A percentile compares a stretch with the other conserved stretches of the same genome.
phyloP scores from a whole-genome alignment of 352 stramenopile genomes.

The Globisporangium orthogonon region DNA sequence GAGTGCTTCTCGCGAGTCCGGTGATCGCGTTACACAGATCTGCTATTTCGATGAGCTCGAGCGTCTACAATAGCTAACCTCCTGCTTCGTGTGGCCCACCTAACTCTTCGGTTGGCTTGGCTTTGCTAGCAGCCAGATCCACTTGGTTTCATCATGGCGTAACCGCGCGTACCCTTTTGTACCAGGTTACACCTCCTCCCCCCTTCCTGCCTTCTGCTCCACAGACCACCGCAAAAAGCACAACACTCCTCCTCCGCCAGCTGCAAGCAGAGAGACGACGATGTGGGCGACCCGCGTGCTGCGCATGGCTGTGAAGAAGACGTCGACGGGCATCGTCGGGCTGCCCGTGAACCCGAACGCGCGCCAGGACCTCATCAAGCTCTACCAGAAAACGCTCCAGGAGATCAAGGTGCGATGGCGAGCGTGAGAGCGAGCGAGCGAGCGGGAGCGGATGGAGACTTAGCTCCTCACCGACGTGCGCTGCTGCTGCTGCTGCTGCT shows the following conservation, averaged over 20 bases:
- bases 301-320: constrained; percentile 84
- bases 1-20: neutral
- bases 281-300: constrained; percentile 84
- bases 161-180: no score
- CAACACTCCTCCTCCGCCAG: no score
- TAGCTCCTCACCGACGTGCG: neutral
- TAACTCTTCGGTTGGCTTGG: no score
- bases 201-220: no score
- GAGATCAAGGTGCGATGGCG: constrained; percentile 54
- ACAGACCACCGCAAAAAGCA: no score
- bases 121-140: no score
- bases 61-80: no score
- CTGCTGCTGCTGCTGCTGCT: neutral
- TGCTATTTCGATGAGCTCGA: no score
- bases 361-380: constrained; percentile 75
- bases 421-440: neutral
- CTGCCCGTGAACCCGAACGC: constrained; percentile 80
- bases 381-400: constrained; percentile 81
- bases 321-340: constrained; percentile 79
- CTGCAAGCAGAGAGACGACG: constrained; percentile 17
- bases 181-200: no score
- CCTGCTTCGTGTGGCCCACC: no score
- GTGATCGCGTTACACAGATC: constrained; percentile 9
- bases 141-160: no score
- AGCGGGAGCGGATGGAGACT: no score